These are phyloP conservation scores for Pleoardoris graminearum DNA, from an alignment of 2,329 filamentous ascomycete genomes.

Conservation along the genomic window DNA sequence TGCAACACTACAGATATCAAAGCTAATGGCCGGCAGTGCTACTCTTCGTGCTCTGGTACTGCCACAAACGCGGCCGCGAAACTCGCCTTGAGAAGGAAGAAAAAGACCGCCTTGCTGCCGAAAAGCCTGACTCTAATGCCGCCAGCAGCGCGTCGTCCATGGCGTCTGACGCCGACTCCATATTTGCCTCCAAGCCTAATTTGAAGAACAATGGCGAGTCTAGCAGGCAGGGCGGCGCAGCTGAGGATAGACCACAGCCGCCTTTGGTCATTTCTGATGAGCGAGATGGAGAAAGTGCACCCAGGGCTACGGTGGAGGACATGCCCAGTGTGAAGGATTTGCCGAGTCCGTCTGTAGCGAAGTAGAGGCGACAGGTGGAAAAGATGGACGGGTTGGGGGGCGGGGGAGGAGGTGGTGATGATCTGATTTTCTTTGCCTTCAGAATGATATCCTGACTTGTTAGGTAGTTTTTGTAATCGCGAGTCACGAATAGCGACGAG, in stretches of 20 bases:
- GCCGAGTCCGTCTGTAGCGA: slow-evolving; percentile 35
- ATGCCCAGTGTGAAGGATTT: slow-evolving; percentile 43
- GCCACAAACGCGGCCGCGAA: slow-evolving; percentile 91
- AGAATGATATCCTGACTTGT: slow-evolving; percentile 15
- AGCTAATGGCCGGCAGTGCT: slow-evolving; percentile 60
- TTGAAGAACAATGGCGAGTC: slow-evolving; percentile 8
- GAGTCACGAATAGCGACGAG: slow-evolving; percentile 38
- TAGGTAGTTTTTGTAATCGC: slow-evolving; percentile 9
- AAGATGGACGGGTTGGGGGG: background rate
- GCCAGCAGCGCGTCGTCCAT: slow-evolving; percentile 36
- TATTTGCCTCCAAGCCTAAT: slow-evolving; percentile 28
- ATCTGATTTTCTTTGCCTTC: slow-evolving; percentile 8
- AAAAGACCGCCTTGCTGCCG: slow-evolving; percentile 53
- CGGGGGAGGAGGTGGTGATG: background rate
- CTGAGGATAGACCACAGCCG: slow-evolving; percentile 21
- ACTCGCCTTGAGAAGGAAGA: slow-evolving; percentile 73
- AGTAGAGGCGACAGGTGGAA: background rate
- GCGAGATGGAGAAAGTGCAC: slow-evolving; percentile 22
- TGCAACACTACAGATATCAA: background rate
- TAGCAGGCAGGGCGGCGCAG: slow-evolving; percentile 8
- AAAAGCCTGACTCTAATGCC: slow-evolving; percentile 33
- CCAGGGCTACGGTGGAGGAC: slow-evolving; percentile 32
- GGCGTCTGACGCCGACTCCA: slow-evolving; percentile 35
- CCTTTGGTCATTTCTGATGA: slow-evolving; percentile 38
- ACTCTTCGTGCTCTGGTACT: slow-evolving; percentile 96